These are phyloP conservation scores for Tetradesmus obliquus DNA, from an alignment of 139 green algal species.

Conservation along the genomic window DNA sequence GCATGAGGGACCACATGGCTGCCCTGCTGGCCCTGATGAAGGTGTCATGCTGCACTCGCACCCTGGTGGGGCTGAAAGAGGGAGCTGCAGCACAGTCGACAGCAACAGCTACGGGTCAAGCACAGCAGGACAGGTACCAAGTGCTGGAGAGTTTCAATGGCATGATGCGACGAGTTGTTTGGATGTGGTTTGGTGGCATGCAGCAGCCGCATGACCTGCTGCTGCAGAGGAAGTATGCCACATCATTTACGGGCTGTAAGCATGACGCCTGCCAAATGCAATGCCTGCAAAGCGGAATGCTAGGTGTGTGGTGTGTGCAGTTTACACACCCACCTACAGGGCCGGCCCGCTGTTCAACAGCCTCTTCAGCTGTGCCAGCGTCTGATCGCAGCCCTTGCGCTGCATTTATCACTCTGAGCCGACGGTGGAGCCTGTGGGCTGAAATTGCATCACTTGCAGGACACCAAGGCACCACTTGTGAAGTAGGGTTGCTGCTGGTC, in stretches of 20 bases:
- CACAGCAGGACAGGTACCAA: too few species aligned
- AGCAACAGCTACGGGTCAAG: background rate
- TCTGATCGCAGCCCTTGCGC: background rate
- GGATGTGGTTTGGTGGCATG: background rate
- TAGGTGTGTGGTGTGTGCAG: background rate
- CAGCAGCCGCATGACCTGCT: background rate
- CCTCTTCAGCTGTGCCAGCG: background rate
- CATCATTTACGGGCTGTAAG: background rate
- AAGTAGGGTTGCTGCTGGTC: background rate
- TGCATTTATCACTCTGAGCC: background rate
- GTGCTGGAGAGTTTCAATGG: background rate
- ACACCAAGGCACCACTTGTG: background rate
- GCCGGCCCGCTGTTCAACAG: background rate
- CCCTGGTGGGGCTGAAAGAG: background rate
- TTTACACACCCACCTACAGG: background rate
- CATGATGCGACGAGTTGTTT: background rate
- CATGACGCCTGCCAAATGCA: background rate
- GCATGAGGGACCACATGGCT: slow-evolving; percentile 24
- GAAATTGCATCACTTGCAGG: background rate
- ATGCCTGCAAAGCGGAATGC: background rate
- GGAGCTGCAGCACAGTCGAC: background rate
- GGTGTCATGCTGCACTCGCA: slow-evolving; percentile 34
- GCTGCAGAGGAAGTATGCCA: background rate
- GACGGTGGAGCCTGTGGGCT: background rate
- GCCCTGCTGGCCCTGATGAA: slow-evolving; percentile 25